These are phyloP conservation scores for Debaryomyces sp. DNA, from an alignment of 1,139 yeast genomes.

Conservation along the genomic window DNA sequence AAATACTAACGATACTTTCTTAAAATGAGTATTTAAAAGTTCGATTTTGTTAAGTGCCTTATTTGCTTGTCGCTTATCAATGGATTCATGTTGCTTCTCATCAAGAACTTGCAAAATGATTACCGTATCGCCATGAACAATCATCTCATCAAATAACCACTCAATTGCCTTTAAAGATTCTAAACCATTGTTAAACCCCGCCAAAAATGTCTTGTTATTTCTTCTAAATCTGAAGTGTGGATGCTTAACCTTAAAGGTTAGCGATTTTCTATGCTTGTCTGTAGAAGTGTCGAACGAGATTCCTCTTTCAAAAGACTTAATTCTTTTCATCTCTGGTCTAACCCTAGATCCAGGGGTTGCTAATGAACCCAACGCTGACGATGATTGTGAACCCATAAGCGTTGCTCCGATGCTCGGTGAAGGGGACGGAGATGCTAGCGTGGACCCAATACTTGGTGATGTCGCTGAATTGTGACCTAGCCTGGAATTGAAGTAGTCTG, in stretches of 20 bases:
- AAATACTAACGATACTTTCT: slow-evolving; percentile 55
- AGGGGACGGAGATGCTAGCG: slow-evolving; percentile 4
- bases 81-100: slow-evolving; percentile 30
- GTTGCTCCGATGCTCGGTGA: slow-evolving; percentile 1
- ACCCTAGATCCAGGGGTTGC: slow-evolving; percentile 5
- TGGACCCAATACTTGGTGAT: slow-evolving; percentile 7
- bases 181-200: slow-evolving; percentile 61
- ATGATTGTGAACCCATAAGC: slow-evolving; percentile 9
- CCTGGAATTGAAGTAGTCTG: slow-evolving; percentile 13
- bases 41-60: slow-evolving; percentile 45
- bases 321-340: slow-evolving; percentile 13
- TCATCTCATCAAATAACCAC: slow-evolving; percentile 69
- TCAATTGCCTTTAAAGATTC: slow-evolving; percentile 62
- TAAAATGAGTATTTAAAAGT: slow-evolving; percentile 46
- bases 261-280: slow-evolving; percentile 44
- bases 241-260: slow-evolving; percentile 59
- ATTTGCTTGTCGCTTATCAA: slow-evolving; percentile 36
- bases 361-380: slow-evolving; percentile 6
- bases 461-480: slow-evolving; percentile 7
- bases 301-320: slow-evolving; percentile 34
- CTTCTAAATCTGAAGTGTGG: slow-evolving; percentile 56
- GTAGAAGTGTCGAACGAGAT: slow-evolving; percentile 56
- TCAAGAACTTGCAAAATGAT: slow-evolving; percentile 64
- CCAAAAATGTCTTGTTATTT: slow-evolving; percentile 61
- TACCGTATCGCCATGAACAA: slow-evolving; percentile 65